Conservation (phyloP, 2,329 filamentous ascomycete species). For the Diaporthe batatas region DNA sequence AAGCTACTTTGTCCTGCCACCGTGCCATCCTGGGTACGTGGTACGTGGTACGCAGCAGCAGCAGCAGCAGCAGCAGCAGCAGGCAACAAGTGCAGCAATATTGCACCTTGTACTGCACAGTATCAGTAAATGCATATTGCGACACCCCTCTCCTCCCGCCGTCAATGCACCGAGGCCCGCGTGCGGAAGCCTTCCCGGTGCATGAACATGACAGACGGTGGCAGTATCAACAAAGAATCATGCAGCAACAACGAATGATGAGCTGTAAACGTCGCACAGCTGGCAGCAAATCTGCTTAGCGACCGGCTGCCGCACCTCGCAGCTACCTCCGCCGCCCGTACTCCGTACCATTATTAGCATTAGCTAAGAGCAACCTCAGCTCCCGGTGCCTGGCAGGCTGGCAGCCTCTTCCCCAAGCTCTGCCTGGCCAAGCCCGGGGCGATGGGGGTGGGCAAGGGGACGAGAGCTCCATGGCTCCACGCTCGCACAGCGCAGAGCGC, state of each 20-base stretch:
- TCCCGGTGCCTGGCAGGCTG: conserved; percentile 14
- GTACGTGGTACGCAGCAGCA: no score
- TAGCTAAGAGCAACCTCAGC: conserved; percentile 38
- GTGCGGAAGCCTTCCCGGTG: conserved; percentile 27
- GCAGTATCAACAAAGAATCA: conserved; percentile 28
- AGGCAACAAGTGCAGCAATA: neutral
- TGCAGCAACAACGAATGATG: conserved; percentile 39
- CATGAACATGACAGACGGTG: conserved; percentile 31
- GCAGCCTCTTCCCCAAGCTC: conserved; percentile 28
- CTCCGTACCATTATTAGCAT: conserved; percentile 28
- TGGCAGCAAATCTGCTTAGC: conserved; percentile 34
- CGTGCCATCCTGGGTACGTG: conserved; percentile 4
- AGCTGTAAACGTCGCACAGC: conserved; percentile 35
- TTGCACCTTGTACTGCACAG: conserved; percentile 5
- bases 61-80: no score
- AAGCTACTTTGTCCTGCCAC: conserved; percentile 30
- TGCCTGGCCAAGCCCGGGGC: conserved; percentile 34
- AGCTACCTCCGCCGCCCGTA: neutral
- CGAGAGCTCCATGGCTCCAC: conserved; percentile 23
- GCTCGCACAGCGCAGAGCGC: conserved; percentile 15
- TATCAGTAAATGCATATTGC: conserved; percentile 33
- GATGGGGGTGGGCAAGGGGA: conserved; percentile 29
- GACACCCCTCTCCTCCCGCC: conserved; percentile 1
- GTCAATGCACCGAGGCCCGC: conserved; percentile 17
- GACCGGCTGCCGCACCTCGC: neutral